Percentiles rank a stretch among this genome's conserved stretches.
Conservation (phyloP, 495 filamentous ascomycete species). For the Podospora appendiculata region DNA sequence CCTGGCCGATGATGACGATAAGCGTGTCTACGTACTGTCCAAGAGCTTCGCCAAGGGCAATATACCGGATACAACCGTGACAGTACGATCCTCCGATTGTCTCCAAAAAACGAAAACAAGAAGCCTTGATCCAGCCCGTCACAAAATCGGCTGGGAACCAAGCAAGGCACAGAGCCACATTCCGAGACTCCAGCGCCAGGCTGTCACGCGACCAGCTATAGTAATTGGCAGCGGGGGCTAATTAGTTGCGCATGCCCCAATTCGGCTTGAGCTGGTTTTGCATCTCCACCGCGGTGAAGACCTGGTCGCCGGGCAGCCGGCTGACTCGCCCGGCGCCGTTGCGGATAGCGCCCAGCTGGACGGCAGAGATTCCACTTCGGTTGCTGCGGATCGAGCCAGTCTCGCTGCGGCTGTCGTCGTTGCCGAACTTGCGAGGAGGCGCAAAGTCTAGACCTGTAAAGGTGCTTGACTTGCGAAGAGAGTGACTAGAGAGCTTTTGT, state of each 20-base stretch:
- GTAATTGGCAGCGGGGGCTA: too few relatives aligned
- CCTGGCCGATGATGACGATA: too few relatives aligned
- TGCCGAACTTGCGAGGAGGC: constrained; percentile 80
- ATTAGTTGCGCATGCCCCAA: constrained; percentile 57
- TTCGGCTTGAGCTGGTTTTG: constrained; percentile 62
- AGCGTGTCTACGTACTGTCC: too few relatives aligned
- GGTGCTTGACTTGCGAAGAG: constrained; percentile 79
- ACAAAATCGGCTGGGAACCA: too few relatives aligned
- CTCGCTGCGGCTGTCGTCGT: constrained; percentile 65
- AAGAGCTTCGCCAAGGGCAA: too few relatives aligned
- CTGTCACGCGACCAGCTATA: too few relatives aligned
- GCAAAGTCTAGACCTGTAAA: constrained; percentile 92
- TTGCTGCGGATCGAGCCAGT: constrained; percentile 86
- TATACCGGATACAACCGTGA: too few relatives aligned
- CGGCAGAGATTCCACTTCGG: constrained; percentile 65
- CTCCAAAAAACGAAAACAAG: too few relatives aligned
- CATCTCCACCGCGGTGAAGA: constrained; percentile 74
- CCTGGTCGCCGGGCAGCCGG: constrained; percentile 71
- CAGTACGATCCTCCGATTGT: too few relatives aligned
- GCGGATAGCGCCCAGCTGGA: constrained; percentile 70
- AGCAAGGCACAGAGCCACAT: too few relatives aligned
- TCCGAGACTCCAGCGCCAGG: too few relatives aligned
- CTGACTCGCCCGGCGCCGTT: constrained; percentile 86
- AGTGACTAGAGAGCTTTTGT: constrained; percentile 48
- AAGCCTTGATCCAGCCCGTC: too few relatives aligned